Evolutionary conservation across 2,329 filamentous ascomycete species (phyloP), one percentile per base, ranked within the genome.

Genomic region (Cladosporium velox): DNA sequence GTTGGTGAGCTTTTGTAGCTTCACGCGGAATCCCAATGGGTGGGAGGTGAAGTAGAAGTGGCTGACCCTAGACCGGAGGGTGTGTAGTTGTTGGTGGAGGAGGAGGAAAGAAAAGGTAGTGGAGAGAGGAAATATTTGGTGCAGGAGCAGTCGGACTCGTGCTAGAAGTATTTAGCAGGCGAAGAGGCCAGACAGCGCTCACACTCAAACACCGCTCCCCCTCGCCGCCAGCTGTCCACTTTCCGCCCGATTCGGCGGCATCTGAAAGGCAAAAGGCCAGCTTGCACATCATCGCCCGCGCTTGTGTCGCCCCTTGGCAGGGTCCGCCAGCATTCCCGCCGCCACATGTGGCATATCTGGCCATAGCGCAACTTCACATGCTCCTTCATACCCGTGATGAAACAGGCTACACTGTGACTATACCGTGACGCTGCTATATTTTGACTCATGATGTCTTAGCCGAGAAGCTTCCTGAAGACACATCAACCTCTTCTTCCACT

Each of bases 131-230:
- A 44, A 59, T 59, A 21, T n/a, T 59, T 24, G 24, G 44, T 57
- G 60, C 60, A 62, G 14, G 60, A 63, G 34, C 63, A 59, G 57
- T 54, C 63, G 14, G 63, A 52, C 21, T 65, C 32, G 63, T 65
- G 63, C 55, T 65, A 44, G 64, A 65, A 65, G 64, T 65, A 65
- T 59, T 59, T 59, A 55, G 15, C 26, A 18, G 35, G n/a, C 26
- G 55, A 65, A 65, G 49, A 65, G 63, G 63, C 63, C 63, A 65
- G 63, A 65, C 64, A 60, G 58, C 64, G 55, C 35, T 47, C 54
- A 49, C 58, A 26, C 28, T 28, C 24, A 54, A 15, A 24, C 18
- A 47, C 30, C 54, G n/a, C 41, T 47, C 41, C 41, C 41, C 41
- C n/a, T 47, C 44, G 41, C 44, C 59, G 64, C 64, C 52, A 55